Conservation (phyloP, 2,329 filamentous ascomycete species). For the Blumeriella jaapii region DNA sequence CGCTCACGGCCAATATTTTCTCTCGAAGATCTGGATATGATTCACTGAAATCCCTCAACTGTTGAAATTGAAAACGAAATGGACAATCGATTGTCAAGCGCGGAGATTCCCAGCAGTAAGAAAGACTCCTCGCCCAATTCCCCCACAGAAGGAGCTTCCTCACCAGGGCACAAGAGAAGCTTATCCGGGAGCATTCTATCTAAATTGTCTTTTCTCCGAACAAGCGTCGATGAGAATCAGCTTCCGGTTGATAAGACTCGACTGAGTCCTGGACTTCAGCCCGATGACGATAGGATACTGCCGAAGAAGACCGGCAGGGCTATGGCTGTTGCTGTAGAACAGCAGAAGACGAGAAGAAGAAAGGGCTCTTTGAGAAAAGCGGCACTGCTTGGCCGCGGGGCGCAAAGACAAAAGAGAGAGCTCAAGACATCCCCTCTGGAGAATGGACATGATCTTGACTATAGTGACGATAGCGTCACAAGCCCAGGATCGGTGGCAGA, state of each 20-base stretch:
- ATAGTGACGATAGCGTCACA: constrained; percentile 12
- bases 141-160: constrained; percentile 17
- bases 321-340: constrained; percentile 30
- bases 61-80: background rate
- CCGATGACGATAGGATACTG: constrained; percentile 19
- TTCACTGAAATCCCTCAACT: too few relatives aligned
- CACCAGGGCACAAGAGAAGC: constrained; percentile 32
- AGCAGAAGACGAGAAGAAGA: constrained; percentile 51
- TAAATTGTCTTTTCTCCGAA: constrained; percentile 56
- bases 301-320: constrained; percentile 24
- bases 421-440: constrained; percentile 29
- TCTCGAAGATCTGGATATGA: too few relatives aligned
- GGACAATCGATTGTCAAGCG: background rate
- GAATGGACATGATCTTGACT: constrained; percentile 20
- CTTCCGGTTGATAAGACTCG: constrained; percentile 15
- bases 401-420: constrained; percentile 47
- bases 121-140: background rate
- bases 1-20: too few relatives aligned
- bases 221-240: constrained; percentile 30
- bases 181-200: constrained; percentile 49
- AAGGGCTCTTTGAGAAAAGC: constrained; percentile 82
- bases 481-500: constrained; percentile 22
- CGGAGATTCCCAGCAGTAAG: background rate
- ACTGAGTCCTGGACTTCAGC: constrained; percentile 24
- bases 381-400: constrained; percentile 66